Conservation (phyloP, 2,329 filamentous ascomycete species). For the Diaporthe longicolla region DNA sequence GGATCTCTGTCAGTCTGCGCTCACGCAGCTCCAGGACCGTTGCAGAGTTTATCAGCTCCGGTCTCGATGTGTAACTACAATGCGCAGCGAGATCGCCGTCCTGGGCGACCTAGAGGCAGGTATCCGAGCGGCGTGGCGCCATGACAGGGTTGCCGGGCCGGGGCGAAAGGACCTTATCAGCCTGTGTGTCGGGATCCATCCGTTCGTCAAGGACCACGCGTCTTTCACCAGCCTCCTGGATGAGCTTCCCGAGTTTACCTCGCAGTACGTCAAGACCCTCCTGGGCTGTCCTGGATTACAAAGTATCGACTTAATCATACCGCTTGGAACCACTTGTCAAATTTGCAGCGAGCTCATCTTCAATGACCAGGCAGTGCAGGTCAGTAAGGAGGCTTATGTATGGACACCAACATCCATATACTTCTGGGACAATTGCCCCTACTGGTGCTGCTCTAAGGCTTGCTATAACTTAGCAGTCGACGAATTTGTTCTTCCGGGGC, state of each 20-base stretch:
- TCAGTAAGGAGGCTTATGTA: background rate
- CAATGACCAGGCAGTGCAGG: rapidly evolving
- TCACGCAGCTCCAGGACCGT: background rate
- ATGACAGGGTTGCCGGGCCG: background rate
- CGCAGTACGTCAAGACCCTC: background rate
- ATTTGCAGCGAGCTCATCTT: background rate
- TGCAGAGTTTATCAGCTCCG: background rate
- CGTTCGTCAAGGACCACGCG: background rate
- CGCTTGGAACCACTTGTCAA: too few relatives aligned
- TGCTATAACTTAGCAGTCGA: background rate
- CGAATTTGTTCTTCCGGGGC: too few relatives aligned
- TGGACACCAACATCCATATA: background rate
- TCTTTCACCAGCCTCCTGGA: conserved; percentile 3
- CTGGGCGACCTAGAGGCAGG: conserved; percentile 5
- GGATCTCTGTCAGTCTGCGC: background rate
- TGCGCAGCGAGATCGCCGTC: background rate
- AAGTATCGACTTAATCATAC: background rate
- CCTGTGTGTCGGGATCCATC: background rate
- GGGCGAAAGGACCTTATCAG: background rate
- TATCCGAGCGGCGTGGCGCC: conserved; percentile 8
- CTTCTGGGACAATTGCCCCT: background rate
- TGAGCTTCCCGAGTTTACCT: background rate
- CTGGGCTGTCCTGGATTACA: background rate
- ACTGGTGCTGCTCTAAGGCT: background rate
- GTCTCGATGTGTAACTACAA: background rate